Base-by-base conservation (phyloP, 2,329 filamentous ascomycete species). In the Monosporascus ibericus region DNA sequence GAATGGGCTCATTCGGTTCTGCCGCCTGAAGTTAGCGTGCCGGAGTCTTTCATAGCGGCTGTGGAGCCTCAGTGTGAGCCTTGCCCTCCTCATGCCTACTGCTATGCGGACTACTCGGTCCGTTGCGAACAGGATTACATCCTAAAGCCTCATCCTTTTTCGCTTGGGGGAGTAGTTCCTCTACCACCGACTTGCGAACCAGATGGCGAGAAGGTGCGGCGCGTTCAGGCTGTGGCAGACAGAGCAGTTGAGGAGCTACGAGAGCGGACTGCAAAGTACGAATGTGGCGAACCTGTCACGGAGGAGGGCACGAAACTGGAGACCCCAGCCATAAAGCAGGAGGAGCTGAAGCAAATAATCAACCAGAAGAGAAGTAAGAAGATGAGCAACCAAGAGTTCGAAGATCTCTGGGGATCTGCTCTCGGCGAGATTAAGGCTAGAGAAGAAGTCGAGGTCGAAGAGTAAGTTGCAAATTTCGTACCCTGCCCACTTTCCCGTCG, bases 131-230 rank as follows among this genome's bases (percentile, higher is more conserved):
- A 81, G 49, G 94, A 92, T 65, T 99, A 95, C 64, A 80, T 99
- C 47, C 77, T 94, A 38, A 87, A 88, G 63, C 82, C 85, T 1
- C 92, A 97, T 67, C 92, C 92, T 1, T 76, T 97, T 22, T 87
- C 91, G 0, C 68, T 96, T 0, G 85, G 86, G 48, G 92, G 94
- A 0, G 65, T 95, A 3, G 65, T 97, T 5, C 94, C 94, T 7
- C 74, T 99, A 8, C 85, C 92, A 6, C 92, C 95, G 1, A 92
- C 90, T 5, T 99, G 94, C 69, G 92, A 96, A 70, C 88, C 94
- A 0, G 95, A 99, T 69, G 91, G 91, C 55, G 90, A 95, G 64
- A 96, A 96, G 69, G 90, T 87, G 7, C 84, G 90, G 39, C 87
- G 88, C 18, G 87, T 97, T 48, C 90, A 92, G 63, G 83, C 86